These are phyloP conservation scores for Trichoderma oligosporum DNA, from an alignment of 2,329 filamentous ascomycete species.

Conservation along the genomic window DNA sequence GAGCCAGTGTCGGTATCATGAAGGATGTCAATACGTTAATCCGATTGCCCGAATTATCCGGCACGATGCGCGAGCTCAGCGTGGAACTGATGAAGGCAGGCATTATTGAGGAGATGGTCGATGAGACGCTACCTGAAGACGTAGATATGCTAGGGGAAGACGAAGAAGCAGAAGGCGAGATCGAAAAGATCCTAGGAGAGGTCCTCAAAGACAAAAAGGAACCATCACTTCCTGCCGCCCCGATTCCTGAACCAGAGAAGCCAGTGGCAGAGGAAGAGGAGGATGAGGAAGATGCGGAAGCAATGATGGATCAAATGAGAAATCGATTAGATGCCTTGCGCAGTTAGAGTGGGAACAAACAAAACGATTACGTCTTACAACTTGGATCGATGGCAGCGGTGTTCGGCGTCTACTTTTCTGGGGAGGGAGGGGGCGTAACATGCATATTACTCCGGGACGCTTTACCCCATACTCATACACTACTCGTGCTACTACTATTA, in stretches of 20 bases:
- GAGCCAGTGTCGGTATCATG: conserved; percentile 87
- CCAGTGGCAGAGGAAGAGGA: conserved; percentile 48
- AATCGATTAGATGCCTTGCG: conserved; percentile 85
- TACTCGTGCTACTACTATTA: too few relatives aligned
- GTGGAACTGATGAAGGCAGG: conserved; percentile 89
- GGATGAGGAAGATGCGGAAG: conserved; percentile 74
- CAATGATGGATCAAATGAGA: conserved; percentile 90
- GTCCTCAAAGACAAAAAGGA: conserved; percentile 79
- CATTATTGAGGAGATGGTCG: conserved; percentile 97
- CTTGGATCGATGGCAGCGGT: conserved; percentile 18
- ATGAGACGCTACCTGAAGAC: conserved; percentile 76
- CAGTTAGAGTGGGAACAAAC: conserved; percentile 52
- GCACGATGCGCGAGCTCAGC: conserved; percentile 84
- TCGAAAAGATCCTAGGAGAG: conserved; percentile 89
- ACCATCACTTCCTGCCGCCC: conserved; percentile 51
- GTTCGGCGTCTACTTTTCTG: conserved; percentile 17
- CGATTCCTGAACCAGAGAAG: conserved; percentile 52
- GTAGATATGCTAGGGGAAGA: conserved; percentile 69
- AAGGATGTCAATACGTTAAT: conserved; percentile 89
- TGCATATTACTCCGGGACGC: neutral
- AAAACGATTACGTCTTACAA: neutral
- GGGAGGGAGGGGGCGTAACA: neutral
- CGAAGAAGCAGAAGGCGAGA: conserved; percentile 71
- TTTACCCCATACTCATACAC: neutral
- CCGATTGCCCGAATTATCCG: conserved; percentile 76